Percentiles rank a stretch among this genome's conserved stretches.
Conservation (phyloP, 805 yeast genomes). For the Candida jianshihensis region DNA sequence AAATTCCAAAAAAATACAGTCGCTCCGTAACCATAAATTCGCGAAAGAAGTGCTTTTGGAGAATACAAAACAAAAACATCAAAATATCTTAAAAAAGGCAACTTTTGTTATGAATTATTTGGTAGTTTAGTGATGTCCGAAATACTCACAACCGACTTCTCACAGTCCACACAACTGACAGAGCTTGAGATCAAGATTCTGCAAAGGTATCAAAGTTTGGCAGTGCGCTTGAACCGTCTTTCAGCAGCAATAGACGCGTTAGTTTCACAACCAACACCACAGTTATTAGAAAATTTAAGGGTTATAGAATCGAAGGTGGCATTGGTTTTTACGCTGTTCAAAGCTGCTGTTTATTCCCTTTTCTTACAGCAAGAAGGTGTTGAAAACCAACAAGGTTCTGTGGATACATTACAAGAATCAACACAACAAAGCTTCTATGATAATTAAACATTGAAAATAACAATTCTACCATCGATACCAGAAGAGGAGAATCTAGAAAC, state of each 20-base stretch:
- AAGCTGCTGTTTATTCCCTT: constrained; percentile 64
- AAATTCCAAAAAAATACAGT: no score
- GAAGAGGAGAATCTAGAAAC: constrained; percentile 62
- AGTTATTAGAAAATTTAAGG: constrained; percentile 44
- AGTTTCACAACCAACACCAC: constrained; percentile 20
- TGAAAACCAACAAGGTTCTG: constrained; percentile 9
- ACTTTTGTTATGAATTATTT: no score
- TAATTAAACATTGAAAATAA: constrained; percentile 41
- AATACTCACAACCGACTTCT: constrained; percentile 10
- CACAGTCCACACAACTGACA: constrained; percentile 23
- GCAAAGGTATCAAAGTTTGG: constrained; percentile 32
- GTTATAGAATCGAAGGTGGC: constrained; percentile 58
- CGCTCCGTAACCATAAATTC: no score
- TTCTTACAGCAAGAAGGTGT: constrained; percentile 42
- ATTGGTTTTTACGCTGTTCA: constrained; percentile 56
- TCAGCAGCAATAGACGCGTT: constrained; percentile 16
- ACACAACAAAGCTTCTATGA: constrained; percentile 14
- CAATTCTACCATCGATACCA: constrained; percentile 90
- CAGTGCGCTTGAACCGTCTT: constrained; percentile 25
- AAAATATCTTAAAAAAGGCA: no score
- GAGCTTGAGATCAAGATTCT: constrained; percentile 30
- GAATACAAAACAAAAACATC: no score
- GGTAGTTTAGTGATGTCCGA: constrained; percentile 1
- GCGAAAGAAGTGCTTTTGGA: no score
- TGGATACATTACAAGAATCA: constrained; percentile 15